Percentiles rank a stretch among this genome's conserved stretches.
These are phyloP conservation scores for Viridothelium virens DNA, from an alignment of 495 filamentous ascomycete species.

Conservation along the genomic window DNA sequence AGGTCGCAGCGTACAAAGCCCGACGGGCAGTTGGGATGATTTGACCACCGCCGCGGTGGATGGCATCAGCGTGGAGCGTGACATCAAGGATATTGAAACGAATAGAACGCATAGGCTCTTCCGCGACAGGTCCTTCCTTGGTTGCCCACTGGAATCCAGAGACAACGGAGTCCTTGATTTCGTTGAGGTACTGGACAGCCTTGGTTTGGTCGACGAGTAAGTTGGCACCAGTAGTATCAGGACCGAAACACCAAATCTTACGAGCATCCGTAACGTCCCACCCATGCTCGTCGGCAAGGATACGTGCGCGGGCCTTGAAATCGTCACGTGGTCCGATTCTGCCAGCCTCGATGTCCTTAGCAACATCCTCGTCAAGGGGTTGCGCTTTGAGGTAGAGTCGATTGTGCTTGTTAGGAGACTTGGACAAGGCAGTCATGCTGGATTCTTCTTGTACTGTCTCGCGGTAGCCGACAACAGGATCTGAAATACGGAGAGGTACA, in stretches of 20 bases:
- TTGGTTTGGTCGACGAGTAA: slow-evolving; percentile 99
- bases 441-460: slow-evolving; percentile 79
- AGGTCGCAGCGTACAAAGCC: slow-evolving; percentile 86
- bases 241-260: slow-evolving; percentile 99
- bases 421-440: slow-evolving; percentile 93
- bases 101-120: slow-evolving; percentile 94
- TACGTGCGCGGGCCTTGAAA: slow-evolving; percentile 96
- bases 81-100: slow-evolving; percentile 99
- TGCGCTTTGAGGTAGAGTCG: slow-evolving; percentile 90
- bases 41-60: slow-evolving; percentile 98
- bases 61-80: slow-evolving; percentile 98
- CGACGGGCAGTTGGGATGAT: slow-evolving; percentile 97
- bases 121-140: slow-evolving; percentile 91
- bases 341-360: slow-evolving; percentile 82
- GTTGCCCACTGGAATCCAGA: slow-evolving; percentile 99
- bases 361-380: slow-evolving; percentile 84
- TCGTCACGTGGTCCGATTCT: slow-evolving; percentile 94
- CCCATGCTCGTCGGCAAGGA: slow-evolving; percentile 92
- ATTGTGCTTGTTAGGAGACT: slow-evolving; percentile 99
- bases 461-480: slow-evolving; percentile 96
- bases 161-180: slow-evolving; percentile 99
- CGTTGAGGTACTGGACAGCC: slow-evolving; percentile 98
- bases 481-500: slow-evolving; percentile 91
- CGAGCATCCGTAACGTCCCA: slow-evolving; percentile 99
- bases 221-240: slow-evolving; percentile 96